A percentile compares a stretch with the other conserved stretches of the same genome.
Evolutionary conservation across 164 flowering plant genomes (phyloP).

Genomic region (Vitis rotundifolia): DNA sequence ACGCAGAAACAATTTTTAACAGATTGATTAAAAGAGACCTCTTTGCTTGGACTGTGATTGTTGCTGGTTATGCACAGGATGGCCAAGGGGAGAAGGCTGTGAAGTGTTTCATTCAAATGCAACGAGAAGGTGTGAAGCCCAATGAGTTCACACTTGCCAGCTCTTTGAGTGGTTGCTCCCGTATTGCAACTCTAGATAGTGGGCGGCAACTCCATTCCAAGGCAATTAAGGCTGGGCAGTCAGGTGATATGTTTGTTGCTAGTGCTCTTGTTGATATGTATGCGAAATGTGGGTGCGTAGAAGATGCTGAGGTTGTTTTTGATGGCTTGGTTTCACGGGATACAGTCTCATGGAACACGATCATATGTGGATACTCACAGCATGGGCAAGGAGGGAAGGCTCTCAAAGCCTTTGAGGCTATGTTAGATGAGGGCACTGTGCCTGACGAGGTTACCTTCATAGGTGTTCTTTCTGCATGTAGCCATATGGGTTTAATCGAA

Average conservation of each 20-base stretch:
- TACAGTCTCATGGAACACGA: conserved; percentile 51
- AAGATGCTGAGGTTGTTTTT: conserved; percentile 49
- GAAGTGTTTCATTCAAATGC: conserved; percentile 44
- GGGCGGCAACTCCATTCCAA: conserved; percentile 51
- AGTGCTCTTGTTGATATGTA: conserved; percentile 59
- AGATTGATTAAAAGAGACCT: conserved; percentile 30
- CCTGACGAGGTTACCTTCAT: conserved; percentile 62
- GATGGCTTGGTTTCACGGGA: conserved; percentile 26
- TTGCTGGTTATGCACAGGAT: conserved; percentile 37
- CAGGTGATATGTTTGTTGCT: conserved; percentile 39
- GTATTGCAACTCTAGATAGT: conserved; percentile 37
- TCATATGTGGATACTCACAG: conserved; percentile 54
- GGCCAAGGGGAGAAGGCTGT: conserved; percentile 48
- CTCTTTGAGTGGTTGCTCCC: conserved; percentile 49
- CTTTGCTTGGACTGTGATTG: conserved; percentile 42
- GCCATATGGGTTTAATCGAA: conserved; percentile 48
- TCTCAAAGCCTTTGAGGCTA: conserved; percentile 37
- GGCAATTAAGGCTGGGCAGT: conserved; percentile 38
- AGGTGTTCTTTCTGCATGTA: conserved; percentile 58
- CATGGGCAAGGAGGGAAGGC: conserved; percentile 51
- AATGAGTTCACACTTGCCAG: conserved; percentile 57
- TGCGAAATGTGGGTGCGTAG: conserved; percentile 48
- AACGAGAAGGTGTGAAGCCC: conserved; percentile 42
- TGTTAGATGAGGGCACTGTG: conserved; percentile 39
- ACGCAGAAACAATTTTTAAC: conserved; percentile 25